Evolutionary conservation across 768 basidiomycete genomes (phyloP).

Genomic region (Clavulina sp.): DNA sequence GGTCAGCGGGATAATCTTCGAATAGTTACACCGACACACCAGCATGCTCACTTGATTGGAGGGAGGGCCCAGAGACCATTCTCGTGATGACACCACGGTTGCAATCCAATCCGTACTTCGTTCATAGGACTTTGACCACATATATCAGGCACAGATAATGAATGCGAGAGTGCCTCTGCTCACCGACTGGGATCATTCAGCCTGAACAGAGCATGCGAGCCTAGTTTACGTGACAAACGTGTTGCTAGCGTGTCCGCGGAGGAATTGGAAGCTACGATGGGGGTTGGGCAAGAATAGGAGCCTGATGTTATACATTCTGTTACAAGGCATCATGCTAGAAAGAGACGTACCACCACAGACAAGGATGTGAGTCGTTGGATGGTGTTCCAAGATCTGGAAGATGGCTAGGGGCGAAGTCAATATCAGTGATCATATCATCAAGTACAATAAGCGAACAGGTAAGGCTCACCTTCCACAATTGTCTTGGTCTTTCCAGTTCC

Average conservation of each 20-base stretch:
- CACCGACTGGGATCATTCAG: constrained; percentile 2
- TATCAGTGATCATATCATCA: too few relatives aligned
- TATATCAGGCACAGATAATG: not conserved
- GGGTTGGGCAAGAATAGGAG: too few relatives aligned
- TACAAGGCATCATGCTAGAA: too few relatives aligned
- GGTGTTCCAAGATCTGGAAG: not conserved
- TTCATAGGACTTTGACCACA: not conserved
- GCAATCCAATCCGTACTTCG: not conserved
- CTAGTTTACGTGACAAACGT: not conserved
- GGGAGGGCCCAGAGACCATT: not conserved
- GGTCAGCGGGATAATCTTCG: not conserved
- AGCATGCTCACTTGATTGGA: not conserved
- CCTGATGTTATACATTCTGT: too few relatives aligned
- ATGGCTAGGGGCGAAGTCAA: too few relatives aligned
- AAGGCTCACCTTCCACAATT: not conserved
- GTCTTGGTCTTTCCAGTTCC: constrained; percentile 2
- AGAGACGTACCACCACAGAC: too few relatives aligned
- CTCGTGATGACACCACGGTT: not conserved
- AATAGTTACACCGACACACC: not conserved
- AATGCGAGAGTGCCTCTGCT: not conserved
- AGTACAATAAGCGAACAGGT: too few relatives aligned
- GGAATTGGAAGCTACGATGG: not conserved
- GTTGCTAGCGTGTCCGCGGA: not conserved
- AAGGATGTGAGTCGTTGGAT: not conserved
- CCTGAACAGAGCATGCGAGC: not conserved